Evolutionary conservation across 495 filamentous ascomycete genomes (phyloP), one percentile per base, ranked within the genome.

Genomic region (Lophiotrema nucula): DNA sequence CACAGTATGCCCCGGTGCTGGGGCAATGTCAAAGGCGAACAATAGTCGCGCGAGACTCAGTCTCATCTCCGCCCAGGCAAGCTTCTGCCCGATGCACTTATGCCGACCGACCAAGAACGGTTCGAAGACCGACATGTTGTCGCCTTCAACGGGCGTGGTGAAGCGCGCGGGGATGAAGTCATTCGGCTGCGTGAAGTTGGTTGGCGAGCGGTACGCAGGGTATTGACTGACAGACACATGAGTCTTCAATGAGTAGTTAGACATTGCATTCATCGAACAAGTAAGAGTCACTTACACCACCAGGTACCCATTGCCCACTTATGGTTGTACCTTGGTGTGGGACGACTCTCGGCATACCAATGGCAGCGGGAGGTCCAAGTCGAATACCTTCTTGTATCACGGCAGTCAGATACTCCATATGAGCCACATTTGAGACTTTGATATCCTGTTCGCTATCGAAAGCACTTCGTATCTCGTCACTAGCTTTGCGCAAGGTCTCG

Each of bases 201-300:
- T 13, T 3, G 58, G 52, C n/a, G 54, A 56, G 53, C 48, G 62
- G n/a, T 48, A 61, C 4, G 62, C 42, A 2, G 51, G 42, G 27
- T 64, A 58, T 10, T 66, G 63, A 31, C 53, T 47, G 16, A 63
- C 33, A 12, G 26, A 25, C 2, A 66, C 53, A 6, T 28, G 23
- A 8, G 59, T 66, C 62, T 65, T 25, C 8, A 41, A 28, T 8
- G 59, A 58, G 58, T 18, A 4, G 13, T 23, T 41, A 38, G 11
- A 45, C 5, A 24, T 53, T n/a, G n/a, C n/a, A n/a, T 23, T 22
- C 48, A 16, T 28, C 37, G 38, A 19, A 16, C 2, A 43, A 8
- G 19, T 11, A 6, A 19, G 8, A 6, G 18, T 10, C 6, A 43
- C 12, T 37, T 38, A 51, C 41, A 4, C 41, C 41, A 21, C 6